Conservation (phyloP, 768 basidiomycete species). For the Naganishia randhawae region DNA sequence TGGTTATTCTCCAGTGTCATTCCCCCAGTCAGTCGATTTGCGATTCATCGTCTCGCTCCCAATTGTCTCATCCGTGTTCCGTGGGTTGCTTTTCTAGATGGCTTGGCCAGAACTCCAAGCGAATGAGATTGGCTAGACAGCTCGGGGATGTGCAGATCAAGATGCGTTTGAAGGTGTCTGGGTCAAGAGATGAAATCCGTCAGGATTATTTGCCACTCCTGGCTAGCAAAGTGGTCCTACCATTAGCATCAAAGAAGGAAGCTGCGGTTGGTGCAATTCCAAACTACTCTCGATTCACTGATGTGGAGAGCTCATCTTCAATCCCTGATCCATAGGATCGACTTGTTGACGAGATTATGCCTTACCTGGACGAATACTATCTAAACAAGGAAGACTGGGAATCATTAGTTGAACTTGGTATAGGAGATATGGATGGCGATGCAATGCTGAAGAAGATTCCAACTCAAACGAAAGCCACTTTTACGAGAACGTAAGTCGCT, state of each 20-base stretch:
- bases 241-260: slow-evolving; percentile 65
- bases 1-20: slow-evolving; percentile 61
- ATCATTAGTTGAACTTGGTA: slow-evolving; percentile 84
- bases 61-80: not conserved
- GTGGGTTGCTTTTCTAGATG: slow-evolving; percentile 59
- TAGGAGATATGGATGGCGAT: slow-evolving; percentile 73
- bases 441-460: slow-evolving; percentile 77
- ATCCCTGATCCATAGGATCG: slow-evolving; percentile 56
- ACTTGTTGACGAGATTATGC: slow-evolving; percentile 75
- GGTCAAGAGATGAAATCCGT: slow-evolving; percentile 81
- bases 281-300: no score
- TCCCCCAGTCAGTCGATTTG: slow-evolving; percentile 69
- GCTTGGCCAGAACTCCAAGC: slow-evolving; percentile 97
- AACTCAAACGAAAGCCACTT: slow-evolving; percentile 70
- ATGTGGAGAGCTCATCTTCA: slow-evolving; percentile 16
- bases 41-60: not conserved
- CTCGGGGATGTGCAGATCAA: slow-evolving; percentile 86
- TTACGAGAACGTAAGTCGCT: slow-evolving; percentile 73
- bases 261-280: slow-evolving; percentile 57
- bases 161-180: slow-evolving; percentile 91
- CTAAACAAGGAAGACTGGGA: slow-evolving; percentile 96
- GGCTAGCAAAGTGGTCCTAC: slow-evolving; percentile 72
- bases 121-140: slow-evolving; percentile 71
- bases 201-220: slow-evolving; percentile 88
- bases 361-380: slow-evolving; percentile 89